phyloP scores from a whole-genome alignment of 345 rosid species.

The Mangifera indica region DNA sequence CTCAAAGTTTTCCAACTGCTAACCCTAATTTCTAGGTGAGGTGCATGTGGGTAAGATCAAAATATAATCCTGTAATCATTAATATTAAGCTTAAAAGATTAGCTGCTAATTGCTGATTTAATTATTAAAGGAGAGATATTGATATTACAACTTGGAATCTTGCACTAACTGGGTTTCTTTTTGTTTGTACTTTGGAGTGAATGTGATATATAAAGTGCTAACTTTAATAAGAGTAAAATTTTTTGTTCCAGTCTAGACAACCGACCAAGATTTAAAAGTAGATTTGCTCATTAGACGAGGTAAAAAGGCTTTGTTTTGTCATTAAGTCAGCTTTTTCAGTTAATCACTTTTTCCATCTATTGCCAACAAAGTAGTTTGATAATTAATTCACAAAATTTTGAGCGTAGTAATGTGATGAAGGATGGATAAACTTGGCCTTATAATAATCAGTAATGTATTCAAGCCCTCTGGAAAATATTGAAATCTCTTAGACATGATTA shows the following conservation, averaged over 20 bases:
- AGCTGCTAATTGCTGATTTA: neutral
- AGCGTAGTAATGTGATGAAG: no score
- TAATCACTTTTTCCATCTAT: neutral
- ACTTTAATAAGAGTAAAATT: neutral
- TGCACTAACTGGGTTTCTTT: neutral
- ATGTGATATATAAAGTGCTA: neutral
- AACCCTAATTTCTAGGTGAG: no score
- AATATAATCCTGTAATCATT: no score
- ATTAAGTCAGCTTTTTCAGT: neutral
- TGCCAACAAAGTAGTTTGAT: neutral
- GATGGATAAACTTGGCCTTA: no score
- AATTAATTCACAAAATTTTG: no score
- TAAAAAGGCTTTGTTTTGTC: neutral
- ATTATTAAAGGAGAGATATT: neutral
- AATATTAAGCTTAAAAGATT: neutral
- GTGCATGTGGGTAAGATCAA: no score
- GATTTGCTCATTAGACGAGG: neutral
- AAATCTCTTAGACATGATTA: no score
- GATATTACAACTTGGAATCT: no score
- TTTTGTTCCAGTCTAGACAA: slow-evolving; percentile 2
- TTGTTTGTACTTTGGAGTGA: slow-evolving; percentile 10
- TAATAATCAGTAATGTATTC: no score
- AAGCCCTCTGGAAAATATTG: no score
- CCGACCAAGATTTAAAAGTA: slow-evolving; percentile 16
- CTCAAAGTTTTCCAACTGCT: no score